Evolutionary conservation across 768 basidiomycete species (phyloP), one percentile per base, ranked within the genome.

Genomic region (Asterophora lycoperdoides): DNA sequence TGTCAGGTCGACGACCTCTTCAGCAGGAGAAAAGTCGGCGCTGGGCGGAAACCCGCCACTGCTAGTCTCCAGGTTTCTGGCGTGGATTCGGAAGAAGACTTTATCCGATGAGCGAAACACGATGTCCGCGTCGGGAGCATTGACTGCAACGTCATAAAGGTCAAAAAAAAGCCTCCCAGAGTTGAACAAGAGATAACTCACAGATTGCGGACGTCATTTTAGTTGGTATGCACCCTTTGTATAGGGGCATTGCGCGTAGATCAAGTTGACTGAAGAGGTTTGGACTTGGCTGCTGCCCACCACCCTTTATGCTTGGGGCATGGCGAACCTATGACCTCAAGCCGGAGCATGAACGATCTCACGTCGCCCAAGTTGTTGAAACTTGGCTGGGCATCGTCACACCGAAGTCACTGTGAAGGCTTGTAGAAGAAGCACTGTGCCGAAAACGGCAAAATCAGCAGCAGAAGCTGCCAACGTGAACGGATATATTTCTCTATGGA

Each of bases 81-180:
- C 52, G 30, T 57, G 56, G 20, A 57, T 54, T 14, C 46, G 52
- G 37, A 56, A 54, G 19, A 41, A 32, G n/a, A 51, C 41, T 5
- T 45, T 44, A 30, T 56, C 49, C 1, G 48, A 54, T 3, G 56
- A 56, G 10, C 49, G 43, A 39, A 51, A 56, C 4, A 48, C 33
- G 8, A 56, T 13, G 29, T 56, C 56, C 33, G 52, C 56, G 42
- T 53, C 49, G n/a, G 39, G 35, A 3, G 52, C 52, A 32, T 46
- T 48, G 36, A 56, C 56, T 56, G n/a, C 3, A 13, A 28, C 33
- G 18, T 38, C 7, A 28, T 8, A 20, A 34, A 17, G 14, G 19
- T 19, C 17, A 17, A 35, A 19, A 20, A 36, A 15, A n/a, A 17
- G 8, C 36, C 7, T 3, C 8, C 15, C 14, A 3, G 20, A 32